Evolutionary conservation across 116 monocot genomes (phyloP).

Genomic region (Zostera marina): DNA sequence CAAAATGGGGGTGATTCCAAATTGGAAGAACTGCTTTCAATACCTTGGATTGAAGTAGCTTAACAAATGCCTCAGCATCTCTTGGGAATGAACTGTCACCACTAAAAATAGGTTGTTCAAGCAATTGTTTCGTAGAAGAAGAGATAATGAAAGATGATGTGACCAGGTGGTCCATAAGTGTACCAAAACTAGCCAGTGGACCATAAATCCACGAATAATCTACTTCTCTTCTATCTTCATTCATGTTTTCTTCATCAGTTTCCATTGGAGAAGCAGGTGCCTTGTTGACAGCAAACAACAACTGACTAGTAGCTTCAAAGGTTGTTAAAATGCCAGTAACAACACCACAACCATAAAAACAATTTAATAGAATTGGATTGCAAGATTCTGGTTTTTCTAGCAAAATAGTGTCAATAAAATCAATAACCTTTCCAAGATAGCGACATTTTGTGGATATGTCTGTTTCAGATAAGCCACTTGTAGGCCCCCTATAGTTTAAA

Average conservation of each 20-base stretch:
- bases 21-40: slow-evolving; percentile 83
- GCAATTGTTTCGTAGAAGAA: slow-evolving; percentile 63
- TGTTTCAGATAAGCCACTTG: slow-evolving; percentile 15
- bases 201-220: slow-evolving; percentile 79
- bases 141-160: slow-evolving; percentile 82
- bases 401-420: slow-evolving; percentile 74
- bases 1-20: slow-evolving; percentile 77
- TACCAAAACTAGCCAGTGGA: slow-evolving; percentile 64
- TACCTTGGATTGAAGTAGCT: slow-evolving; percentile 80
- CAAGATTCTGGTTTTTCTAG: slow-evolving; percentile 87
- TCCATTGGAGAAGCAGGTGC: slow-evolving; percentile 91
- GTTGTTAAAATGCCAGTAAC: slow-evolving; percentile 69
- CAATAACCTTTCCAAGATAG: slow-evolving; percentile 84
- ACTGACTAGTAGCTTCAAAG: slow-evolving; percentile 86
- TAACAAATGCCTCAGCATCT: slow-evolving; percentile 76
- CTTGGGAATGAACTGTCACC: slow-evolving; percentile 40
- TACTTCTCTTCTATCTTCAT: slow-evolving; percentile 39
- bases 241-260: slow-evolving; percentile 45
- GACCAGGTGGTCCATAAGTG: slow-evolving; percentile 77
- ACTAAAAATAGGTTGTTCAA: slow-evolving; percentile 67
- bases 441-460: slow-evolving; percentile 78
- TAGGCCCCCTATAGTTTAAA: slow-evolving; percentile 66
- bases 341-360: slow-evolving; percentile 67
- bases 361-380: slow-evolving; percentile 77
- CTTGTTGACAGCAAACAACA: slow-evolving; percentile 71